Conservation (phyloP, 202 grass and related monocot species). For the Hordeum pubiflorum region DNA sequence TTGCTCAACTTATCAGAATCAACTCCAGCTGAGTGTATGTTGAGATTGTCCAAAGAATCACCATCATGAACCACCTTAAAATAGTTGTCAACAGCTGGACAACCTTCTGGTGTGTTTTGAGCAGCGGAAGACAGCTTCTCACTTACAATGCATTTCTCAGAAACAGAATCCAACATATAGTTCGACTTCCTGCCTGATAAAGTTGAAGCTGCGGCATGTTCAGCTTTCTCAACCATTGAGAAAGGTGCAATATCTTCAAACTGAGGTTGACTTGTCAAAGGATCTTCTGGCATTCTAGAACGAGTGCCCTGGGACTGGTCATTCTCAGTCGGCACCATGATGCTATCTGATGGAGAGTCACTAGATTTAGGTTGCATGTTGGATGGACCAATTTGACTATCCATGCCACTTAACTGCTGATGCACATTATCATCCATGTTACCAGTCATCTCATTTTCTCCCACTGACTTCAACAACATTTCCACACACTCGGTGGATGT, state of each 20-base stretch:
- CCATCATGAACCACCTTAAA: conserved; percentile 34
- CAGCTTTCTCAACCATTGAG: conserved; percentile 32
- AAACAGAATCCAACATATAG: conserved; percentile 27
- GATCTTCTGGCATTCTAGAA: conserved; percentile 19
- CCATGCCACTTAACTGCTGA: conserved; percentile 48
- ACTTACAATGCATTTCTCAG: conserved; percentile 39
- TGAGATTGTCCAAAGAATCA: conserved; percentile 35
- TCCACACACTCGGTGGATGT: conserved; percentile 85
- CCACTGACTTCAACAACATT: conserved; percentile 83
- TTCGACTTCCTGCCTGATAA: conserved; percentile 21
- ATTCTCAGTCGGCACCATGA: conserved; percentile 12
- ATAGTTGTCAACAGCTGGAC: conserved; percentile 37
- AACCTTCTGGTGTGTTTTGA: conserved; percentile 31
- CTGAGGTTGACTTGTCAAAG: conserved; percentile 13
- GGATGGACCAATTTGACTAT: conserved; percentile 38
- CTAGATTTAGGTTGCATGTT: conserved; percentile 27
- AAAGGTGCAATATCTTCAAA: conserved; percentile 21
- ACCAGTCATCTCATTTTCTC: conserved; percentile 57
- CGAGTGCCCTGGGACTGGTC: conserved; percentile 23
- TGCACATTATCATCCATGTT: conserved; percentile 36
- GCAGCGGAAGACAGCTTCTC: conserved; percentile 41
- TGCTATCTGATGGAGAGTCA: conserved; percentile 15
- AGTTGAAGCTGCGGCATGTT: conserved; percentile 23
- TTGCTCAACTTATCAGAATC: conserved; percentile 28
- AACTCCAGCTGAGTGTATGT: conserved; percentile 6